Percentiles rank a stretch among this genome's conserved stretches.
phyloP scores from a whole-genome alignment of 1,284 basidiomycete species.

The Sporisorium exsertum region DNA sequence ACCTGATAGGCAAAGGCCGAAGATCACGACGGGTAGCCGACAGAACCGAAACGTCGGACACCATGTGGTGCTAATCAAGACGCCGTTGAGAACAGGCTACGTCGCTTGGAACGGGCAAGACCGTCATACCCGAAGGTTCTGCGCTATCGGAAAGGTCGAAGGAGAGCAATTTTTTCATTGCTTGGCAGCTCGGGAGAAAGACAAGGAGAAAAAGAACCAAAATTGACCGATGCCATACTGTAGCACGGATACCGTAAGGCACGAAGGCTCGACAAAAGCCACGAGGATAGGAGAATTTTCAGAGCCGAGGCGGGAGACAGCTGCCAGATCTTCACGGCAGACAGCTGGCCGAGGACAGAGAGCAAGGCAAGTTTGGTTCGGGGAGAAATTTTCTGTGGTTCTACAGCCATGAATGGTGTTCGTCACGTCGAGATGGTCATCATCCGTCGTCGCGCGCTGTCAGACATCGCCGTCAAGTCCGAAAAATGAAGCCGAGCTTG shows the following conservation, averaged over 20 bases:
- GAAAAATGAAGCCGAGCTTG: not conserved
- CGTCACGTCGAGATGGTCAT: not conserved
- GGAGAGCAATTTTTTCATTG: not conserved
- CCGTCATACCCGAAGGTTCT: slow-evolving; percentile 27
- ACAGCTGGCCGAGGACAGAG: not conserved
- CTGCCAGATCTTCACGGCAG: not conserved
- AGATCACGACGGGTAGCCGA: not conserved
- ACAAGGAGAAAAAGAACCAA: not conserved
- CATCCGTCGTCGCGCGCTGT: not conserved
- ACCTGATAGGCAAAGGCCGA: not conserved
- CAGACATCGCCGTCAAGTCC: slow-evolving; percentile 31
- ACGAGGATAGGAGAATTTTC: not conserved
- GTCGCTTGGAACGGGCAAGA: not conserved
- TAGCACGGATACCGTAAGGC: not conserved
- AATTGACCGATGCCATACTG: not conserved
- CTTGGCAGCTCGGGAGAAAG: not conserved
- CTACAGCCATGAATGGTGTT: not conserved
- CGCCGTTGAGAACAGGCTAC: not conserved
- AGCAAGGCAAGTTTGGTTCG: not conserved
- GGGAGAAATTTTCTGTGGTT: not conserved
- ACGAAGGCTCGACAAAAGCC: not conserved
- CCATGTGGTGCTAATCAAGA: not conserved
- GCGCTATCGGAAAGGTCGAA: slow-evolving; percentile 16
- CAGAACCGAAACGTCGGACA: slow-evolving; percentile 20
- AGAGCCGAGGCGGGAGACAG: not conserved